phyloP scores from a whole-genome alignment of 306 rosid species.

The Prunus kanzakura region DNA sequence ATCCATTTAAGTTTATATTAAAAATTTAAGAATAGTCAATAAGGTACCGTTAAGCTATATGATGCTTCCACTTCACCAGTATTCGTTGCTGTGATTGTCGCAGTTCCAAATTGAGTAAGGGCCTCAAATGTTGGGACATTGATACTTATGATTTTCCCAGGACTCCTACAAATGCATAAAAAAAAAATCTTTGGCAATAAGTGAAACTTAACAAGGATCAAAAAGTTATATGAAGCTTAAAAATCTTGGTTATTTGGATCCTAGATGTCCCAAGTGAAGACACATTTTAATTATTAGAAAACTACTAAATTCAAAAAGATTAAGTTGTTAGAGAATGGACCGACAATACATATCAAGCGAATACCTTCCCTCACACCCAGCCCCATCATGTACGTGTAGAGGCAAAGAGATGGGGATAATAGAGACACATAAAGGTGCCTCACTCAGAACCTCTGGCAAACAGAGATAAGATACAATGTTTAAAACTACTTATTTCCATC shows the following conservation, averaged over 20 bases:
- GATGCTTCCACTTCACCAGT: constrained; percentile 97
- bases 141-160: constrained; percentile 78
- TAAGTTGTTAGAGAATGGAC: background rate
- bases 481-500: too few species aligned
- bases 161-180: constrained; percentile 52
- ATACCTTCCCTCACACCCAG: background rate
- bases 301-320: background rate
- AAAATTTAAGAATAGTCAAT: background rate
- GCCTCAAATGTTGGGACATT: constrained; percentile 84
- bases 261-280: background rate
- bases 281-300: background rate
- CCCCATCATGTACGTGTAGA: background rate
- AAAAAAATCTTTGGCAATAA: background rate
- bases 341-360: background rate
- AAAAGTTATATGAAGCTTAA: background rate
- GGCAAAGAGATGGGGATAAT: background rate
- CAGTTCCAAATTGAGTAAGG: constrained; percentile 83
- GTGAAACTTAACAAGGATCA: constrained; percentile 1
- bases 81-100: constrained; percentile 69
- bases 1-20: background rate
- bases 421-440: background rate
- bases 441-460: too few species aligned
- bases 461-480: too few species aligned
- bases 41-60: constrained; percentile 82
- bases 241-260: background rate